Base-by-base conservation (phyloP, 106 monocot species). In the Platanthera zijinensis region DNA sequence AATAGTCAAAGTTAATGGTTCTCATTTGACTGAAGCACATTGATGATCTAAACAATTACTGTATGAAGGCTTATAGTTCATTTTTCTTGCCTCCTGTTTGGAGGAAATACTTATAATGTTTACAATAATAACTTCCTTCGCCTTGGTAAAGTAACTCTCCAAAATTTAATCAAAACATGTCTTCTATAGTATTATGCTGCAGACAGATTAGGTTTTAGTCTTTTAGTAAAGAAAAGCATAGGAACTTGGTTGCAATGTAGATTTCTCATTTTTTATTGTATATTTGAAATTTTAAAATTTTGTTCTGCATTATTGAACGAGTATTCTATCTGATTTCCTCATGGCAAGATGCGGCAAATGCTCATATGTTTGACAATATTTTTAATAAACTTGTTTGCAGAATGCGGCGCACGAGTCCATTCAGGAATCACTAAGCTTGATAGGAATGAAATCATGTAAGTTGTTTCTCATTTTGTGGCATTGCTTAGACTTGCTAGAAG, bases 61-160 rank as follows among this genome's bases (percentile, higher is more conserved):
- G n/a, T n/a, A n/a, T n/a, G n/a, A n/a, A n/a, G n/a, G n/a, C n/a
- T n/a, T n/a, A n/a, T n/a, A n/a, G n/a, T n/a, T n/a, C n/a, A n/a
- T n/a, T n/a, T n/a, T n/a, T n/a, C n/a, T n/a, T n/a, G n/a, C n/a
- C n/a, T n/a, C n/a, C n/a, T n/a, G 69, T 86, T 91, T 87, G 93
- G 93, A 7, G 80, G 84, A 79, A 83, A 51, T 48, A 82, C 84
- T 51, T 93, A 96, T 78, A 87, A 80, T 57, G 89, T 96, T 73
- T 96, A 91, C 59, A 91, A 83, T 63, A 86, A 93, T 70, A 96
- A 93, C 75, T 93, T 96, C 86, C 93, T 96, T 79, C 90, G 90
- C 80, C 81, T 91, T 80, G 96, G 96, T 61, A 93, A 96, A 87
- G 96, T 96, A 81, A 81, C 22, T 52, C 32, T 57, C 57, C 57